Evolutionary conservation across 345 rosid species (phyloP).

Genomic region (Dipteronia sinensis): DNA sequence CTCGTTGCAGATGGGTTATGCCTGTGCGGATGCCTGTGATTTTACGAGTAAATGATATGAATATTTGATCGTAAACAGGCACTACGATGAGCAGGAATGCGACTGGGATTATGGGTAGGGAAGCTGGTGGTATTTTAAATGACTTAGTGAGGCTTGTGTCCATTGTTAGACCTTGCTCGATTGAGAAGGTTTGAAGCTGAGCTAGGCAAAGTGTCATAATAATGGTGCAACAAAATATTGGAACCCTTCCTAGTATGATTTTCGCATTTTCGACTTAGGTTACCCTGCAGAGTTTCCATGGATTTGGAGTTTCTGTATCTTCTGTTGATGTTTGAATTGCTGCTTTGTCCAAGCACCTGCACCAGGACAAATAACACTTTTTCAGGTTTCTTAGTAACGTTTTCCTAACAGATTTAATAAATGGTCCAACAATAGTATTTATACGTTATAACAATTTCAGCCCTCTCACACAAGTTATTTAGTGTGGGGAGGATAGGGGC

Average conservation of each 20-base stretch:
- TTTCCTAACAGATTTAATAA: too few species aligned
- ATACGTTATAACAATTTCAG: too few species aligned
- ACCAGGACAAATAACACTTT: not conserved
- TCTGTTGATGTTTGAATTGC: slow-evolving; percentile 39
- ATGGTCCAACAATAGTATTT: too few species aligned
- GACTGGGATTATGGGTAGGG: slow-evolving; percentile 54
- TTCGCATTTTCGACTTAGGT: slow-evolving; percentile 69
- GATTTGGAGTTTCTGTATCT: slow-evolving; percentile 33
- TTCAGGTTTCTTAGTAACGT: not conserved
- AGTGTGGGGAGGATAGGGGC: too few species aligned
- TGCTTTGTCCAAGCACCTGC: slow-evolving; percentile 64
- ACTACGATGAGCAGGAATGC: slow-evolving; percentile 38
- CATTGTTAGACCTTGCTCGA: slow-evolving; percentile 59
- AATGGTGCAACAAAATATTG: slow-evolving; percentile 59
- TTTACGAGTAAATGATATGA: slow-evolving; percentile 43
- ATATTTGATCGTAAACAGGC: slow-evolving; percentile 47
- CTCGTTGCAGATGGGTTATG: slow-evolving; percentile 59
- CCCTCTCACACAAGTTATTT: too few species aligned
- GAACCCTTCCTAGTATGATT: slow-evolving; percentile 48
- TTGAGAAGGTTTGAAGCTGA: slow-evolving; percentile 59
- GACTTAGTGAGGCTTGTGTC: slow-evolving; percentile 39
- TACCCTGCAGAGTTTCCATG: slow-evolving; percentile 62
- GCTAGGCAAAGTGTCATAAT: slow-evolving; percentile 59
- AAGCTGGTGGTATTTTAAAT: slow-evolving; percentile 54
- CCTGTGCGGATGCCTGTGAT: slow-evolving; percentile 53